A percentile compares a stretch with the other conserved stretches of the same genome.
Conservation (phyloP, 805 yeast species). For the Clavispora carvajalis region DNA sequence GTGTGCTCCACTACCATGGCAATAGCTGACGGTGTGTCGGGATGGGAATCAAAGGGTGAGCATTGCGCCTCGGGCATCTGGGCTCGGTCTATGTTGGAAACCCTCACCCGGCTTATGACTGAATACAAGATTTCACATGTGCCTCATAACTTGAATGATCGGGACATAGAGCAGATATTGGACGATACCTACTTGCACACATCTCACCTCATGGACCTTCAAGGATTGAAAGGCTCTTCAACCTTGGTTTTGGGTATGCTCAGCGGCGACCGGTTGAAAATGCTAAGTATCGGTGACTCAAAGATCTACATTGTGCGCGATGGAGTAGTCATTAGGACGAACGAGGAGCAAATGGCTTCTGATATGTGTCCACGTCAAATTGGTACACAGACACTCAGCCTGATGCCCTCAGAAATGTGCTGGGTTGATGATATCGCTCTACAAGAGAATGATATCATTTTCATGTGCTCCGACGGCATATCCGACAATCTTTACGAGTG, state of each 20-base stretch:
- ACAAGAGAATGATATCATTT: slow-evolving; percentile 37
- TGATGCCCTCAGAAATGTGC: slow-evolving; percentile 44
- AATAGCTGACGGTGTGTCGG: slow-evolving; percentile 54
- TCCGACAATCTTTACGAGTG: slow-evolving; percentile 47
- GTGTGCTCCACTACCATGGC: slow-evolving; percentile 49
- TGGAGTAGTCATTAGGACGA: slow-evolving; percentile 37
- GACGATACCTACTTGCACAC: slow-evolving; percentile 47
- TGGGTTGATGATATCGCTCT: slow-evolving; percentile 39
- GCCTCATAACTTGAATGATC: slow-evolving; percentile 33
- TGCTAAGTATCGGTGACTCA: slow-evolving; percentile 51
- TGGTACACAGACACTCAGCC: slow-evolving; percentile 43
- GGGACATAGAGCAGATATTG: slow-evolving; percentile 39
- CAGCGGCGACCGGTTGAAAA: slow-evolving; percentile 41
- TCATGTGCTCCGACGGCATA: slow-evolving; percentile 50
- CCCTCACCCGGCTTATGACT: slow-evolving; percentile 41
- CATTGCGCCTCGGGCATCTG: slow-evolving; percentile 47
- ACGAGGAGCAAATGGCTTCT: slow-evolving; percentile 43
- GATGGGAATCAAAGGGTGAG: slow-evolving; percentile 43
- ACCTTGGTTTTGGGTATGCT: slow-evolving; percentile 46
- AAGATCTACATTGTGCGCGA: slow-evolving; percentile 44
- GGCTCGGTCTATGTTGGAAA: slow-evolving; percentile 50
- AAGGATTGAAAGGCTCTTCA: slow-evolving; percentile 43
- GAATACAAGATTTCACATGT: slow-evolving; percentile 38
- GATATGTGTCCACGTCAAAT: slow-evolving; percentile 49
- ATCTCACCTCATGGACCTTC: slow-evolving; percentile 46